These are phyloP conservation scores for Pelargonium australe DNA, from an alignment of 441 rosid genomes.

Conservation along the genomic window DNA sequence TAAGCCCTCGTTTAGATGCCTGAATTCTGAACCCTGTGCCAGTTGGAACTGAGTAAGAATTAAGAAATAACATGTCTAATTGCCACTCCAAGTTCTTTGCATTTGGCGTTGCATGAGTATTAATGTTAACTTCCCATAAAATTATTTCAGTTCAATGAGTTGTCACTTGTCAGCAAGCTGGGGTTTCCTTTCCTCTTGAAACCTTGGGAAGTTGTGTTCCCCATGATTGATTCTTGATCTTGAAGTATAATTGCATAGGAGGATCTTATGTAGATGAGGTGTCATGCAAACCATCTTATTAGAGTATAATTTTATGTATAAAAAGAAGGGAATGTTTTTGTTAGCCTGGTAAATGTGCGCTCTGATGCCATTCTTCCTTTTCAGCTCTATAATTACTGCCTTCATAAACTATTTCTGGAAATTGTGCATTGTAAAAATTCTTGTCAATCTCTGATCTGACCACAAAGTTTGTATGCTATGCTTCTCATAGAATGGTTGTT, in stretches of 20 bases:
- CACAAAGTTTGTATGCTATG: background rate
- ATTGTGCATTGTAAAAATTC: too few species aligned
- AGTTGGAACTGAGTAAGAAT: background rate
- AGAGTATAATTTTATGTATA: background rate
- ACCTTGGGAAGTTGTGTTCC: background rate
- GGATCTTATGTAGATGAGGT: background rate
- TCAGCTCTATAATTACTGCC: too few species aligned
- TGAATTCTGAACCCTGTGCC: background rate
- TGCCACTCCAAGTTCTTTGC: background rate
- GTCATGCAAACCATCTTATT: background rate
- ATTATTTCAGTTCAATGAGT: background rate
- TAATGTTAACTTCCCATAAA: background rate
- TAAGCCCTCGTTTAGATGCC: background rate
- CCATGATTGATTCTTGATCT: background rate
- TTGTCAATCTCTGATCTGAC: too few species aligned
- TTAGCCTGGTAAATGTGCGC: background rate
- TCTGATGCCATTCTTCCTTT: background rate
- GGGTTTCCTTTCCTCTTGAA: background rate
- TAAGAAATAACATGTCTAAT: background rate
- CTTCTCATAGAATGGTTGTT: background rate
- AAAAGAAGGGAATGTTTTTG: background rate
- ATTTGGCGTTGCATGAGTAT: background rate
- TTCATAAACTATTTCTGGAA: too few species aligned
- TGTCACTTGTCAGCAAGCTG: background rate
- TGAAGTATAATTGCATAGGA: background rate